Percentiles rank a stretch among this genome's conserved stretches.
Evolutionary conservation across 371 early-diverging fungal species (phyloP).

Genomic region (Apophysomyces variabilis): DNA sequence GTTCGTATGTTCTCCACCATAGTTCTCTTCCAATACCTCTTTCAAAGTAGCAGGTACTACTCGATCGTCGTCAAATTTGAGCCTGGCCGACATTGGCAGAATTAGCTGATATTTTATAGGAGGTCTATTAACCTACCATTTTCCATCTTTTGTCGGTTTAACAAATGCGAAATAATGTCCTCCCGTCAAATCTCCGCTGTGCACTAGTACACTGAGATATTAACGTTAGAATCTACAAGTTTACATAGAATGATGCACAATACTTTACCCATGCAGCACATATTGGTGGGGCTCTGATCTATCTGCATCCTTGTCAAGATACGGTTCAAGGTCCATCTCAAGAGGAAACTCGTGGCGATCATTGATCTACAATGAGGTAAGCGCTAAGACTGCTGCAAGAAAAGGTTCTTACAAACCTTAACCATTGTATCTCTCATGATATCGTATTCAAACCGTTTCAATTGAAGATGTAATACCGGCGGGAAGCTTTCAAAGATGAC

Average conservation of each 20-base stretch:
- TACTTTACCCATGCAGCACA: constrained; percentile 77
- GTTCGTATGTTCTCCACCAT: constrained; percentile 79
- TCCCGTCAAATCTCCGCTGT: constrained; percentile 94
- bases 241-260: background rate
- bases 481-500: constrained; percentile 96
- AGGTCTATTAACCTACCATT: constrained; percentile 59
- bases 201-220: constrained; percentile 88
- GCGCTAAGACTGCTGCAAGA: background rate
- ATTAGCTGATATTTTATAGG: background rate
- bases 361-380: constrained; percentile 73
- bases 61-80: constrained; percentile 97
- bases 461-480: constrained; percentile 96
- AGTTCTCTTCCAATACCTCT: constrained; percentile 97
- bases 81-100: constrained; percentile 35
- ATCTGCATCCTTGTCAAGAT: constrained; percentile 71
- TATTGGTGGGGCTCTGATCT: constrained; percentile 76
- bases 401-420: constrained; percentile 61
- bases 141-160: constrained; percentile 77
- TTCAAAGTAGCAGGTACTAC: constrained; percentile 85
- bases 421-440: constrained; percentile 90
- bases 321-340: constrained; percentile 91
- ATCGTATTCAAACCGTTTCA: constrained; percentile 99
- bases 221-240: background rate
- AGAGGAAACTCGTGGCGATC: constrained; percentile 97
- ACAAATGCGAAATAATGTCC: constrained; percentile 98